Percentiles rank a stretch among this genome's conserved stretches.
phyloP scores from a whole-genome alignment of 108 stramenopile species.

The Discostella pseudostelligera region DNA sequence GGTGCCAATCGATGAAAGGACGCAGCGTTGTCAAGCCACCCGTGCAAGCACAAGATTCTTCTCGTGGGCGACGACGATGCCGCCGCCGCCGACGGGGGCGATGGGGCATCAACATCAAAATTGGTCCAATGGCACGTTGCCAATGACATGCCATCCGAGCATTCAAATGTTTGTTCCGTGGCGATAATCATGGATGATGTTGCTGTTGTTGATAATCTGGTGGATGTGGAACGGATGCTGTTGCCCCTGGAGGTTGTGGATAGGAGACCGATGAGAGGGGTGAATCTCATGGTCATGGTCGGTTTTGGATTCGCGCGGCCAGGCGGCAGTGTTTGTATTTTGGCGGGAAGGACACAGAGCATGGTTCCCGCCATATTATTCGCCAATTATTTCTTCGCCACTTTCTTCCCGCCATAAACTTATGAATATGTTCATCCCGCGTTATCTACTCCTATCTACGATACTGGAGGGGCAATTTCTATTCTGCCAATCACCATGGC shows the following conservation, averaged over 20 bases:
- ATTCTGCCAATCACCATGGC: no score
- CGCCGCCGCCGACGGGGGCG: not conserved
- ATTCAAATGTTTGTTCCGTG: conserved; percentile 23
- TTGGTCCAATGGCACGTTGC: conserved; percentile 33
- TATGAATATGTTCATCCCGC: not conserved
- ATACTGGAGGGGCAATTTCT: no score
- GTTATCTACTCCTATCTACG: not conserved
- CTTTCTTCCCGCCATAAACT: no score
- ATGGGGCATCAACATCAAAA: conserved; percentile 6
- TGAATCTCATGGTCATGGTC: not conserved
- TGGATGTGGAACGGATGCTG: not conserved
- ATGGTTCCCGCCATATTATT: no score
- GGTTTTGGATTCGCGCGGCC: not conserved
- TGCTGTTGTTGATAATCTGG: not conserved
- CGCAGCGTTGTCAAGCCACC: conserved; percentile 80
- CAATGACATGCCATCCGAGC: conserved; percentile 40
- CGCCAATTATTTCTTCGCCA: conserved; percentile 4
- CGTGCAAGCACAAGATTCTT: conserved; percentile 71
- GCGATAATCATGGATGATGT: not conserved
- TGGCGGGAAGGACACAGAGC: no score
- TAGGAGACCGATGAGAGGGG: not conserved
- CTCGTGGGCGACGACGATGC: conserved; percentile 20
- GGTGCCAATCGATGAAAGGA: conserved; percentile 71
- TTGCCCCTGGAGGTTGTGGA: not conserved
- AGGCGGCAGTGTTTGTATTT: not conserved